Base-by-base conservation (phyloP, 768 basidiomycete species). In the Psilocybe tampanensis region DNA sequence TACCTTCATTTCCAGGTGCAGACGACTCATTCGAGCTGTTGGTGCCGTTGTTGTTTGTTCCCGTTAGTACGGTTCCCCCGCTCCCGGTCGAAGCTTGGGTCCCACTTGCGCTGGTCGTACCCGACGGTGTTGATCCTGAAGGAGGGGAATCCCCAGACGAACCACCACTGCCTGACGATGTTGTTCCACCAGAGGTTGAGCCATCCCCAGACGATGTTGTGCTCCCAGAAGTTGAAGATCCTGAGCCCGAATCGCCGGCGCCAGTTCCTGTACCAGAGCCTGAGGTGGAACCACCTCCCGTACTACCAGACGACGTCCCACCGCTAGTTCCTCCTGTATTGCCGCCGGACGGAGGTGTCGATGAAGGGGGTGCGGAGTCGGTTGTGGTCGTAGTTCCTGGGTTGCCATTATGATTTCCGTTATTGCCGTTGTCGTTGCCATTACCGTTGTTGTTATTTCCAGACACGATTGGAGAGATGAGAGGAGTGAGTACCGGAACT, bases 401-500 rank as follows among this genome's bases (percentile, higher is more conserved):
- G 41, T 15, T 26, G 7, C 36, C 36, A 39, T 39, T 39, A 5
- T 13, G 7, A 13, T 39, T 39, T 8, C 36, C 36, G 12, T n/a
- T 39, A n/a, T 39, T 39, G 36, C 36, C 36, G n/a, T 39, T 39
- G 4, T 13, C 13, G n/a, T 39, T 39, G 4, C 36, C 36, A 13
- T 39, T 39, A 13, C 29, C 29, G 9, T 58, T 58, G 23, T 56
- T 24, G 48, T 68, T 70, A 23, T 55, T 65, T 13, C 66, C 69
- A 22, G 64, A 69, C 23, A 79, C 36, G 29, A 81, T 23, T 21
- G 76, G 66, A 19, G 58, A 68, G 34, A 76, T 50, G 17, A 83
- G 26, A 2, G 74, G 69, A n/a, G 66, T 66, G 26, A 78, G 61
- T 24, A 82, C 47, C 2, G 81, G 78, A 34, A 81, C 64, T 8